Percentiles rank a stretch among this genome's conserved stretches.
These are phyloP conservation scores for Physaria fendleri DNA, from an alignment of 345 rosid species.

Conservation along the genomic window DNA sequence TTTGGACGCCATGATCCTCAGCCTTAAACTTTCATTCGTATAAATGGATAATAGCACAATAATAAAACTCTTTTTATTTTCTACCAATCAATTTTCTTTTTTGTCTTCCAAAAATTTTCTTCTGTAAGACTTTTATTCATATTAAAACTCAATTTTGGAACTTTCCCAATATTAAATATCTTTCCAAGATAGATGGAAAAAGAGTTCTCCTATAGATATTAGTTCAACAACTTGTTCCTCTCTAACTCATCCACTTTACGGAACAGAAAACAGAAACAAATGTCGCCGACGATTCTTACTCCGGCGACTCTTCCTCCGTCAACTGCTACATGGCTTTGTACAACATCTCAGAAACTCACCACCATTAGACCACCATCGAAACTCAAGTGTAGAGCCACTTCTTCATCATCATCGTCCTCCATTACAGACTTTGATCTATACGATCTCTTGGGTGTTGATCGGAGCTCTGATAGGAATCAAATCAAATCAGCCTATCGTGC, in stretches of 20 bases:
- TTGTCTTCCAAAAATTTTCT: neutral
- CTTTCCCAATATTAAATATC: slow-evolving; percentile 8
- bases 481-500: slow-evolving; percentile 67
- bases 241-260: too few relatives aligned
- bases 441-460: slow-evolving; percentile 69
- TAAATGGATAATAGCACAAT: slow-evolving; percentile 8
- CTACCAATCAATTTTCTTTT: neutral
- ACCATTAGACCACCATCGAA: slow-evolving; percentile 18
- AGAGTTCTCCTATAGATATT: neutral
- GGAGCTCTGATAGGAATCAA: slow-evolving; percentile 45
- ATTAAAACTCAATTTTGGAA: neutral
- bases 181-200: slow-evolving; percentile 11
- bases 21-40: slow-evolving; percentile 19
- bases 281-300: too few relatives aligned
- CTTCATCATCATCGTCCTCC: slow-evolving; percentile 24
- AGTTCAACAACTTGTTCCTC: neutral
- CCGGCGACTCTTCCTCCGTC: too few relatives aligned
- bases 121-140: neutral
- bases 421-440: slow-evolving; percentile 67
- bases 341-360: slow-evolving; percentile 13
- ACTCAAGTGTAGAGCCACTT: slow-evolving; percentile 36
- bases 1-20: neutral
- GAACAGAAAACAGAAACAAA: too few relatives aligned
- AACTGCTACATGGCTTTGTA: slow-evolving; percentile 16
- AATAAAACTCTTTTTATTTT: neutral